phyloP scores from a whole-genome alignment of 2,329 filamentous ascomycete species.

The Fusarium citri region DNA sequence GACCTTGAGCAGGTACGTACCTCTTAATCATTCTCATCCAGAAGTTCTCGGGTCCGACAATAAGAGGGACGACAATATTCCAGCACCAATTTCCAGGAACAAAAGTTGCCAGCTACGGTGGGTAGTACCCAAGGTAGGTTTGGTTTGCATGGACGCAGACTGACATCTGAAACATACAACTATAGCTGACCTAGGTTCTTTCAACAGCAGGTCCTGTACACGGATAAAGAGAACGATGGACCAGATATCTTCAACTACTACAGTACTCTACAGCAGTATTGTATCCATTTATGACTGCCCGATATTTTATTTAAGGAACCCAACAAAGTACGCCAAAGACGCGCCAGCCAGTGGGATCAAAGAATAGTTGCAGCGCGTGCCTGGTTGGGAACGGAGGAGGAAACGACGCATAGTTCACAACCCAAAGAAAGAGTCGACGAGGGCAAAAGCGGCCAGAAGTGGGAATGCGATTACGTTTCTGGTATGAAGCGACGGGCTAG shows the following conservation, averaged over 20 bases:
- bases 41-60: background rate
- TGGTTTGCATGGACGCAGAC: conserved; percentile 1
- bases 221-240: background rate
- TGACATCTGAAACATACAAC: background rate
- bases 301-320: background rate
- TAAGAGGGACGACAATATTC: background rate
- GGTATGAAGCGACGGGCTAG: conserved; percentile 41
- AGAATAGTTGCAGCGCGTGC: conserved; percentile 36
- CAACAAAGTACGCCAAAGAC: conserved; percentile 21
- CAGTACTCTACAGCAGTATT: background rate
- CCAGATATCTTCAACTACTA: background rate
- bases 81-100: background rate
- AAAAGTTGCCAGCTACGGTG: background rate
- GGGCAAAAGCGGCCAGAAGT: conserved; percentile 44
- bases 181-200: background rate
- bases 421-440: conserved; percentile 41
- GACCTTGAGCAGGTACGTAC: background rate
- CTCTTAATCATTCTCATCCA: background rate
- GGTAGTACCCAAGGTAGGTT: background rate
- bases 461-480: conserved; percentile 45
- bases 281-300: conserved; percentile 1
- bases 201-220: background rate
- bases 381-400: conserved; percentile 36
- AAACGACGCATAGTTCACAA: conserved; percentile 27
- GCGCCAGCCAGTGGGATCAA: conserved; percentile 21